phyloP scores from a whole-genome alignment of 1,284 basidiomycete genomes.

The Schizophyllum amplum region DNA sequence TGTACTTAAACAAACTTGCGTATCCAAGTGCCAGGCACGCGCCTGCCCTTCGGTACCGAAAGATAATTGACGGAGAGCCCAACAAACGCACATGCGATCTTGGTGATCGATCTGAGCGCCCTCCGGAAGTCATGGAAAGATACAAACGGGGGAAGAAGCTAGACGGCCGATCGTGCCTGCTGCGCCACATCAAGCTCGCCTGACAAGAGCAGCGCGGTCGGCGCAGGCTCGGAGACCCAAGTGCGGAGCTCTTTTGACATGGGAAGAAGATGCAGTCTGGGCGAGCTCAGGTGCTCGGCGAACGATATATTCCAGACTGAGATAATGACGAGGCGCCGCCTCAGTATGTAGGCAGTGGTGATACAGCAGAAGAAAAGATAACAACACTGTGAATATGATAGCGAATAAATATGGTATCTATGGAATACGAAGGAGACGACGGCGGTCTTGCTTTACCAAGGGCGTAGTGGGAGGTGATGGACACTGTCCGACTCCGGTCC shows the following conservation, averaged over 20 bases:
- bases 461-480: background rate
- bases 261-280: background rate
- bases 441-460: background rate
- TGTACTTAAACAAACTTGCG: no score
- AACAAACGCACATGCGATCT: background rate
- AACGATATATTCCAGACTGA: no score
- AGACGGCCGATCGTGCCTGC: background rate
- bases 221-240: background rate
- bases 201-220: background rate
- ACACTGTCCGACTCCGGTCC: background rate
- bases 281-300: no score
- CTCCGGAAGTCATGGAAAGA: background rate
- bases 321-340: no score
- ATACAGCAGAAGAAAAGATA: background rate
- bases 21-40: background rate
- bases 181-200: background rate
- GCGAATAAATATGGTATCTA: background rate
- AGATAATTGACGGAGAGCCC: background rate
- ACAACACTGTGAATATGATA: background rate
- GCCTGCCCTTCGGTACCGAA: background rate
- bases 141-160: background rate
- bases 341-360: background rate
- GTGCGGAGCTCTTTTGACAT: background rate
- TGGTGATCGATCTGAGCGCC: background rate
- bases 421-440: background rate